phyloP scores from a whole-genome alignment of 768 basidiomycete genomes.

The Boletus reticuloceps region DNA sequence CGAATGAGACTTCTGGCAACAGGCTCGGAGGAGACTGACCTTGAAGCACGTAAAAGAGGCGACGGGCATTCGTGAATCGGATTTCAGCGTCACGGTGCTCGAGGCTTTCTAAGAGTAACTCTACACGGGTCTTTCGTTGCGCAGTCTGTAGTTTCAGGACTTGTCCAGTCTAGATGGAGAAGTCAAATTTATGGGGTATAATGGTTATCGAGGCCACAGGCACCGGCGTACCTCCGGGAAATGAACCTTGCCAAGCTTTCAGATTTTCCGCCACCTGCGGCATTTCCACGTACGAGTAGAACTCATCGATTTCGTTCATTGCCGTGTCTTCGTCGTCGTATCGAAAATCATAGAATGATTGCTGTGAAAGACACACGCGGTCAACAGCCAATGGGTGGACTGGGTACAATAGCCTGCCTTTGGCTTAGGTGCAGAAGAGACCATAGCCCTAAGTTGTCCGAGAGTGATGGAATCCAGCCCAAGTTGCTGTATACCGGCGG shows the following conservation, averaged over 20 bases:
- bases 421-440: conserved; percentile 65
- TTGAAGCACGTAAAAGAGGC: conserved; percentile 90
- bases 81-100: conserved; percentile 84
- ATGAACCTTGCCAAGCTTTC: conserved; percentile 85
- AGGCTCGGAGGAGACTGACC: conserved; percentile 43
- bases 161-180: conserved; percentile 68
- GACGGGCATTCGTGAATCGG: conserved; percentile 82
- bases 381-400: conserved; percentile 17
- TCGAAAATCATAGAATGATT: conserved; percentile 86
- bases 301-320: conserved; percentile 95
- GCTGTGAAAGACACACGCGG: conserved; percentile 43
- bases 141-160: conserved; percentile 46
- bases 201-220: not conserved
- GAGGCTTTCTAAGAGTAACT: conserved; percentile 79
- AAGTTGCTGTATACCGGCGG: conserved; percentile 34
- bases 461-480: conserved; percentile 74
- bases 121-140: conserved; percentile 70
- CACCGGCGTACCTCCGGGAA: conserved; percentile 58
- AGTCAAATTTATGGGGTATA: conserved; percentile 1
- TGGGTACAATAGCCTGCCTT: conserved; percentile 48
- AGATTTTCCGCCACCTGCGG: conserved; percentile 85
- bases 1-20: conserved; percentile 5
- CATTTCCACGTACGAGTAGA: conserved; percentile 97
- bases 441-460: conserved; percentile 76
- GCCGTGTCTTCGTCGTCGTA: conserved; percentile 97